Evolutionary conservation across 2,329 filamentous ascomycete genomes (phyloP), one percentile per base, ranked within the genome.

Genomic region (Fusarium veterinarium): DNA sequence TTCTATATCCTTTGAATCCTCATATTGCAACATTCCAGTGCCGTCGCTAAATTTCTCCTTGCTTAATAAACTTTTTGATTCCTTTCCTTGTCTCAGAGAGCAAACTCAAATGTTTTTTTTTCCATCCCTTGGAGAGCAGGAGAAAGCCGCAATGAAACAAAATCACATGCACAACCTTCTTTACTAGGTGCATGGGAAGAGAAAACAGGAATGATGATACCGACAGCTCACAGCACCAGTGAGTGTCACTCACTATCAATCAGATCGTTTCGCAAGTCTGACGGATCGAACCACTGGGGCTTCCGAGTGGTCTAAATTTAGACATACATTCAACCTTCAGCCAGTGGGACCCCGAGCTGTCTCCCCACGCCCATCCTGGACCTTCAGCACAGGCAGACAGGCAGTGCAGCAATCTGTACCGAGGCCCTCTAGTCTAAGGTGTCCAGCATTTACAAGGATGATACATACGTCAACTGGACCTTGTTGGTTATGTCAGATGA

Each of bases 291-390:
- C 44, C 45, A 62, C 56, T 46, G 35, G 60, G 52, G 52, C 46
- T 57, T 59, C 20, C 28, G 42, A 30, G n/a, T 53, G 59, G 44
- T 58, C 70, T 59, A 73, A 73, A 73, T 73, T 71, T 73, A 74
- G 71, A 68, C 45, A 37, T 48, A 28, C 37, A 45, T 58, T 73
- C 17, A 67, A 60, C 59, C 28, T 49, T 63, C 38, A 64, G 60
- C 63, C 55, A 72, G 53, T 68, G 67, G 37, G 51, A 41, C 53
- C 30, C 45, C 48, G 40, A 52, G 58, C 35, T 73, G 20, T 51
- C 56, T 71, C 61, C 58, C 56, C 69, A 48, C 51, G 35, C 62
- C 35, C 40, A 68, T 68, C 55, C 64, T 44, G 31, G 48, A 56
- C 38, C 52, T 53, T 45, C 45, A 63, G 49, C 62, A 73, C 52